A percentile compares a stretch with the other conserved stretches of the same genome.
Evolutionary conservation across 2,329 filamentous ascomycete species (phyloP).

Genomic region (Coniochaeta sp.): DNA sequence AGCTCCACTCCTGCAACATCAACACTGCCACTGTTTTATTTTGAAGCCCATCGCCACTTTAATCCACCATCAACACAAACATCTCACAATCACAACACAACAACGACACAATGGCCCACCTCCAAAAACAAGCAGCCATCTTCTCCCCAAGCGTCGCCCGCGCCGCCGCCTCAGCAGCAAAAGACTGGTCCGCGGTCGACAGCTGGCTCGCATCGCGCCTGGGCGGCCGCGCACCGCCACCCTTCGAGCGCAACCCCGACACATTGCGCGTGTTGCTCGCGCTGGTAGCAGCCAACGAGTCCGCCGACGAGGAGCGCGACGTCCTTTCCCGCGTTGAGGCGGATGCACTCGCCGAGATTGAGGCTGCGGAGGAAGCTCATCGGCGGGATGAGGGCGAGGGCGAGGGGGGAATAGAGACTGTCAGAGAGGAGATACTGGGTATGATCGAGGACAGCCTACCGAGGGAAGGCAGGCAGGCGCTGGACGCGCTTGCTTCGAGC

Average conservation of each 20-base stretch:
- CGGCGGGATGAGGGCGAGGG: background rate
- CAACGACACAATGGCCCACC: constrained; percentile 26
- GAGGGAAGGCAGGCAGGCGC: constrained; percentile 44
- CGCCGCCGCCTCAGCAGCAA: constrained; percentile 72
- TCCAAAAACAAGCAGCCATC: constrained; percentile 41
- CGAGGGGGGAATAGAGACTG: background rate
- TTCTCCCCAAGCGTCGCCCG: constrained; percentile 65
- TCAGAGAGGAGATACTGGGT: constrained; percentile 37
- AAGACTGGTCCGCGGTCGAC: constrained; percentile 88
- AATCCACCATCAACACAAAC: too few relatives aligned
- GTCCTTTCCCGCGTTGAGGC: constrained; percentile 53
- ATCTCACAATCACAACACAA: background rate
- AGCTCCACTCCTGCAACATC: too few relatives aligned
- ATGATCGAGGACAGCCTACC: constrained; percentile 48
- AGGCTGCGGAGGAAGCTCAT: constrained; percentile 19
- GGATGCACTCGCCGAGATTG: constrained; percentile 48
- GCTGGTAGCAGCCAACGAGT: constrained; percentile 69
- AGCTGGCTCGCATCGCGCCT: constrained; percentile 72
- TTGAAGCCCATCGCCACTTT: background rate
- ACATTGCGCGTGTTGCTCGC: constrained; percentile 71
- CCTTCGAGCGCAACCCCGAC: constrained; percentile 81
- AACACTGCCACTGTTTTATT: too few relatives aligned
- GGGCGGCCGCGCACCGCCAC: constrained; percentile 53
- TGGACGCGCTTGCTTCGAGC: constrained; percentile 51
- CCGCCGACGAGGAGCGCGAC: constrained; percentile 63